Conservation (phyloP, 2,329 filamentous ascomycete species). For the Ophioceras dolichostomum region DNA sequence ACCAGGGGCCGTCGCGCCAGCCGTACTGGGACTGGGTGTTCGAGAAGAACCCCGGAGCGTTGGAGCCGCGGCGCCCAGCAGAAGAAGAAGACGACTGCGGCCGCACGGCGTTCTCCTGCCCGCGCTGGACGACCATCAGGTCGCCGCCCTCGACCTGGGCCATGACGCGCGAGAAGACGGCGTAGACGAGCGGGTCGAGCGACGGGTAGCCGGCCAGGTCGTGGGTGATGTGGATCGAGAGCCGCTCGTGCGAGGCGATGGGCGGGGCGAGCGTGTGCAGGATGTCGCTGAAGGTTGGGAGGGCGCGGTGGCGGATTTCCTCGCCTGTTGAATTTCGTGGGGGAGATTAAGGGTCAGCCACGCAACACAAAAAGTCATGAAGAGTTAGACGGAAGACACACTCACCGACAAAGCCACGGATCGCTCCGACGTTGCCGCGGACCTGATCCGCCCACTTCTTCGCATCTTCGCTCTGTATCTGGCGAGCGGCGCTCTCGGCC, state of each 20-base stretch:
- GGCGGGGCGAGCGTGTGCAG: conserved; percentile 91
- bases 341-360: conserved; percentile 6
- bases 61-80: neutral
- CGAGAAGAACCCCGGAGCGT: conserved; percentile 21
- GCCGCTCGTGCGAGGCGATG: conserved; percentile 90
- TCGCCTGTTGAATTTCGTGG: conserved; percentile 46
- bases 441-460: conserved; percentile 95
- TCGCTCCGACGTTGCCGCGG: conserved; percentile 49
- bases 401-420: conserved; percentile 3
- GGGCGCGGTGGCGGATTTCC: conserved; percentile 71
- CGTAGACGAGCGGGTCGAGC: conserved; percentile 83
- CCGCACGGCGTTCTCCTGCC: conserved; percentile 65
- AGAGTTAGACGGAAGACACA: neutral
- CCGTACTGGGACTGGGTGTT: conserved; percentile 45
- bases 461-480: conserved; percentile 93
- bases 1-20: conserved; percentile 96
- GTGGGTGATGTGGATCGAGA: conserved; percentile 95
- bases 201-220: conserved; percentile 91
- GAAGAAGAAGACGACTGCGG: conserved; percentile 21
- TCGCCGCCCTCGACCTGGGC: conserved; percentile 97
- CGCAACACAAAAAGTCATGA: neutral
- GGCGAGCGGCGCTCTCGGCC: conserved; percentile 83
- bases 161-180: conserved; percentile 91
- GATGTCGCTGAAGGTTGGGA: conserved; percentile 91
- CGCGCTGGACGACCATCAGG: conserved; percentile 84